These are phyloP conservation scores for Eucalyptus polybractea DNA, from an alignment of 345 rosid genomes.

Conservation along the genomic window DNA sequence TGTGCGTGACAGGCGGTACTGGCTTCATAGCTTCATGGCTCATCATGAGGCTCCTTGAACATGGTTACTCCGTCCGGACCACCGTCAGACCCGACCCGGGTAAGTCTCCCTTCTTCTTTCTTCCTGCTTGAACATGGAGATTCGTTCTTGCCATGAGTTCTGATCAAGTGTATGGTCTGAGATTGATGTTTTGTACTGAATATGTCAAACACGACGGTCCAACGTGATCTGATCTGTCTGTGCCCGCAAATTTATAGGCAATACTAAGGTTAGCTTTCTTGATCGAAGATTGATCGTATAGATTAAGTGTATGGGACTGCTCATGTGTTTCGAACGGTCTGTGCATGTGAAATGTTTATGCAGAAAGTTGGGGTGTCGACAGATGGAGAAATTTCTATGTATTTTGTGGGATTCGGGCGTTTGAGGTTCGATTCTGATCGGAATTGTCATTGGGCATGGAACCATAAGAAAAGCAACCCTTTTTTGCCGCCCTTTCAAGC, in stretches of 20 bases:
- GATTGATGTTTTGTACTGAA: background rate
- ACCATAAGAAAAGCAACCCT: background rate
- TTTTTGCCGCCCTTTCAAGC: background rate
- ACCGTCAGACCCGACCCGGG: conserved; percentile 31
- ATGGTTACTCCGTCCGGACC: conserved; percentile 36
- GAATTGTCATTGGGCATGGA: background rate
- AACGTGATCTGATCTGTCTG: background rate
- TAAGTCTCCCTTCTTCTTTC: background rate
- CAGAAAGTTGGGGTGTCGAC: background rate
- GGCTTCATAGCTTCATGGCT: conserved; percentile 51
- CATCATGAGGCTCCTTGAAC: conserved; percentile 38
- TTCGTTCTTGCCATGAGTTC: background rate
- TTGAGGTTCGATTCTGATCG: background rate
- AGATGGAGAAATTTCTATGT: background rate
- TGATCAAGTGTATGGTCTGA: background rate
- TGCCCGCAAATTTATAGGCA: background rate
- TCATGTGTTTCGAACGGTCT: background rate
- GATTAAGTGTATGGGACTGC: background rate
- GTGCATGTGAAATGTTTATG: background rate
- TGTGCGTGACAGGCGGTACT: conserved; percentile 50
- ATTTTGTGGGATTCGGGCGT: background rate
- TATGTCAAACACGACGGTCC: background rate
- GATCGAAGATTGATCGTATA: background rate
- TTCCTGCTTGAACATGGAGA: background rate
- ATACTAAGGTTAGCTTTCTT: background rate